Evolutionary conservation across 2,329 filamentous ascomycete species (phyloP), one percentile per base, ranked within the genome.

Genomic region (Penicillium sp.): DNA sequence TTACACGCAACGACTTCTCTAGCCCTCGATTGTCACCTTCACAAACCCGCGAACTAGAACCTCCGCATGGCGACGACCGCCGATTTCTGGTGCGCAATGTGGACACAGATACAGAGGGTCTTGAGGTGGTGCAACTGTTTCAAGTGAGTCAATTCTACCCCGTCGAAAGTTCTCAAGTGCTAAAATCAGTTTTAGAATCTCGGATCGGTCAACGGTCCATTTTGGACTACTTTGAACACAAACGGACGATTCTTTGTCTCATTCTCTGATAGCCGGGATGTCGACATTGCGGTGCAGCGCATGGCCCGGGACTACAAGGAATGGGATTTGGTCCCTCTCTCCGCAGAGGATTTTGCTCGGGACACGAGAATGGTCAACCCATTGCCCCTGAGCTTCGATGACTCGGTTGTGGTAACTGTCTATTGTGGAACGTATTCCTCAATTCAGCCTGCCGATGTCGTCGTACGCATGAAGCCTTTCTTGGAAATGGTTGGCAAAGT

Each of bases 161-260:
- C 6, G 23, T 15, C 4, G 12, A 17, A 27, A 4, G 5, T 10
- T 13, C 15, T n/a, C 15, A 8, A 40, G 17, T 40, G 12, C 34
- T 26, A 17, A 5, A n/a, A 20, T 9, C 13, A 45, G 32, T 20
- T 40, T 17, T 20, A 48, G 51, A 15, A 21, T 0, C 45, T 43
- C 24, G 3, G 10, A 8, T 42, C 46, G 8, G 37, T 20, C 10
- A 41, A 47, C 17, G 55, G 55, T 2, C 55, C 55, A 13, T 45
- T 43, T 18, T 9, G 45, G 20, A 21, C 36, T 17, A 50, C 46
- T 2, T 21, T 55, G 26, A 52, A 45, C 21, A 34, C 40, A 12
- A 46, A 27, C 10, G 55, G 55, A 18, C 29, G 24, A 2, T 51
- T 55, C 20, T 41, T 39, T 24, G 20, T 58, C n/a, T 43, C 37